Evolutionary conservation across 2,329 filamentous ascomycete species (phyloP).

Genomic region (Colletotrichum horii): DNA sequence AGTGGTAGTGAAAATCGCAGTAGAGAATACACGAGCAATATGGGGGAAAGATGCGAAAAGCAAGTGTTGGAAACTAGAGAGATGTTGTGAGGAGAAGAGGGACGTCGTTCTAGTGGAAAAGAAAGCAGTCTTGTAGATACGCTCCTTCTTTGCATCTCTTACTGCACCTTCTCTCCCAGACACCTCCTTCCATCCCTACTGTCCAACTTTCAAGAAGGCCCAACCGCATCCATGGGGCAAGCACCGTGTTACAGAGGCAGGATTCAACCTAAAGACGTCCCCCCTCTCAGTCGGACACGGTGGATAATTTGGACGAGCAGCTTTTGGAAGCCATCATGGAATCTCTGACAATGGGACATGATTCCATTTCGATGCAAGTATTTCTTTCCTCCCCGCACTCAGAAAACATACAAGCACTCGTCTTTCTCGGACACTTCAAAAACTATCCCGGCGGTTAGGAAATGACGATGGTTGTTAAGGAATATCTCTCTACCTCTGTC

Average conservation of each 20-base stretch:
- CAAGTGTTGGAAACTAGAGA: not conserved
- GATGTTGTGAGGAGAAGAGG: not conserved
- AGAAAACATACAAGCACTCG: not conserved
- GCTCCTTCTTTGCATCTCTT: not conserved
- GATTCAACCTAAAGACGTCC: not conserved
- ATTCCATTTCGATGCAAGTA: not conserved
- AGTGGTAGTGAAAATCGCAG: not conserved
- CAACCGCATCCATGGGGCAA: not conserved
- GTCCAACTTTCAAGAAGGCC: not conserved
- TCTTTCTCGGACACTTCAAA: not conserved
- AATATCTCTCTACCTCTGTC: not conserved
- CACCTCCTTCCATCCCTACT: not conserved
- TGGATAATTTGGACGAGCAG: not conserved
- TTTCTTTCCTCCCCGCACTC: not conserved
- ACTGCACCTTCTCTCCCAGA: not conserved
- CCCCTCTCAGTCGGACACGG: not conserved
- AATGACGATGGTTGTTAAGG: not conserved
- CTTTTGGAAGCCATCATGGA: not conserved
- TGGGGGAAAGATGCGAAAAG: not conserved
- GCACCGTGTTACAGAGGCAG: not conserved
- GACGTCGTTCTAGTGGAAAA: not conserved
- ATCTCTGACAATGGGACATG: not conserved
- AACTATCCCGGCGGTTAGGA: not conserved
- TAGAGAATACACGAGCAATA: not conserved
- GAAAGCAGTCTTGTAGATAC: not conserved